Conservation (phyloP, 2,329 filamentous ascomycete species). For the Pseudocercospora fuligena region DNA sequence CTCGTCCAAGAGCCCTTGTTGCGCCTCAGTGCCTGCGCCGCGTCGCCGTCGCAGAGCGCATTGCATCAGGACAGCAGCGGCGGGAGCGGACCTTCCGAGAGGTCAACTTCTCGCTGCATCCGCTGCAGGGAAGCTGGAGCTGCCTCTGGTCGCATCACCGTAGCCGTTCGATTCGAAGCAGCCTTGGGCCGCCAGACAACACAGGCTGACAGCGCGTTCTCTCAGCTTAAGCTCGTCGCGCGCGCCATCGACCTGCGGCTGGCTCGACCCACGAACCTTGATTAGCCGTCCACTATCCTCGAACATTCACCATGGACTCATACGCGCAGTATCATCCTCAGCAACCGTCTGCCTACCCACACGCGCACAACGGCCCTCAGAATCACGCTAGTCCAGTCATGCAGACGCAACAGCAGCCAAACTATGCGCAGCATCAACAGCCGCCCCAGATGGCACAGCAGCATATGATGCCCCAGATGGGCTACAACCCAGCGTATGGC, state of each 20-base stretch:
- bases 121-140: constrained; percentile 21
- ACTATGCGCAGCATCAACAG: constrained; percentile 61
- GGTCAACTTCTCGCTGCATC: constrained; percentile 20
- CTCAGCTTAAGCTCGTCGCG: constrained; percentile 24
- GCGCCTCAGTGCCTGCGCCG: constrained; percentile 22
- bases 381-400: constrained; percentile 76
- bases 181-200: constrained; percentile 32
- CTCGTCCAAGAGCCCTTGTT: constrained; percentile 20
- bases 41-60: constrained; percentile 13
- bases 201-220: constrained; percentile 29
- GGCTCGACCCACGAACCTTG: constrained; percentile 28
- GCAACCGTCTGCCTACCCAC: constrained; percentile 46
- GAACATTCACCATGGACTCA: constrained; percentile 48
- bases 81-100: constrained; percentile 25
- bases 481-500: constrained; percentile 73
- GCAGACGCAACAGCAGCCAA: constrained; percentile 67
- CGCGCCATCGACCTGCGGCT: constrained; percentile 17
- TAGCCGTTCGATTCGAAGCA: constrained; percentile 4
- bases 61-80: constrained; percentile 10
- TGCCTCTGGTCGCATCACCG: constrained; percentile 4
- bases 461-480: constrained; percentile 69
- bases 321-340: constrained; percentile 55
- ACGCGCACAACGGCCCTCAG: constrained; percentile 58
- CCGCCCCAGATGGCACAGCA: constrained; percentile 64
- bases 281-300: constrained; percentile 18